These are phyloP conservation scores for Friedmanniomyces simplex DNA, from an alignment of 495 filamentous ascomycete species.

Conservation along the genomic window DNA sequence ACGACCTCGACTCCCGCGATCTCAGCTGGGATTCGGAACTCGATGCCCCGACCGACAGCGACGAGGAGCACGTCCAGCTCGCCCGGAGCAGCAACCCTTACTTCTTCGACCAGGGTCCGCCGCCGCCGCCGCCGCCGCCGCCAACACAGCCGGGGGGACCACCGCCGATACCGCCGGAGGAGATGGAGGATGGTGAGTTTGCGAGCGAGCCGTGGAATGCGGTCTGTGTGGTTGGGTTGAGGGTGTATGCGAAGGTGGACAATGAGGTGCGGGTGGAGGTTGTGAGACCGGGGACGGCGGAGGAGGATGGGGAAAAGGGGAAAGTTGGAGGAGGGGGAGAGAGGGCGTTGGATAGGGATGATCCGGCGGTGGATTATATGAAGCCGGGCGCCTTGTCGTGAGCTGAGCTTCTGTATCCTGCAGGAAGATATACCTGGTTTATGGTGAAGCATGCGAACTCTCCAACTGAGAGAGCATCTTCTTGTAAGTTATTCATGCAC, in stretches of 20 bases:
- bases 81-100: background rate
- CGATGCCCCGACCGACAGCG: conserved; percentile 17
- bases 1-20: conserved; percentile 17
- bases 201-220: conserved; percentile 67
- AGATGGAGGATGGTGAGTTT: conserved; percentile 18
- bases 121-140: too few species aligned
- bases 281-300: conserved; percentile 42
- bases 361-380: background rate
- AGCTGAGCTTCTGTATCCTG: too few species aligned
- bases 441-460: too few species aligned
- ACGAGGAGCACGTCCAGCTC: background rate
- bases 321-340: conserved; percentile 33
- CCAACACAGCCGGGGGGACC: too few species aligned
- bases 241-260: conserved; percentile 54
- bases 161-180: background rate
- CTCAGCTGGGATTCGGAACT: conserved; percentile 30
- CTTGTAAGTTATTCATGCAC: too few species aligned
- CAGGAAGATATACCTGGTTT: too few species aligned
- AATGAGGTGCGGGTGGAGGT: conserved; percentile 44
- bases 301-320: conserved; percentile 36
- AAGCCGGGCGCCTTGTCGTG: background rate
- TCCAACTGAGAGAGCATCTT: too few species aligned
- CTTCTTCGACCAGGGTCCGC: too few species aligned
- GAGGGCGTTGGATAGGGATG: background rate
- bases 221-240: conserved; percentile 64